phyloP scores from a whole-genome alignment of 768 basidiomycete species.

The Tricholoma saponaceum region DNA sequence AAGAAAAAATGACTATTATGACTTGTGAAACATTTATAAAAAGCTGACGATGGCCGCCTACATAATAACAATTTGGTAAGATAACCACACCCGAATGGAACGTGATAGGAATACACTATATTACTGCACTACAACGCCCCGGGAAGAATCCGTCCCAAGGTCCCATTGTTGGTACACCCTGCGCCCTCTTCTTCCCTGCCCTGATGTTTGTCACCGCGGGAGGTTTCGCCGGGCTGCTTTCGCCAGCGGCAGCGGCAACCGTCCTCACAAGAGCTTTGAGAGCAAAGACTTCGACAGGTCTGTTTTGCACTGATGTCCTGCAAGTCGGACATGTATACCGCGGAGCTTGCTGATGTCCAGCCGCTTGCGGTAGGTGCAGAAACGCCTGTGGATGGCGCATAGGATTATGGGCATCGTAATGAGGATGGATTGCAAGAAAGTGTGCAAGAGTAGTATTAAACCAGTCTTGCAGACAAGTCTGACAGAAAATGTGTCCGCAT shows the following conservation, averaged over 20 bases:
- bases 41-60: neutral
- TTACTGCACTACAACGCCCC: neutral
- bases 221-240: conserved; percentile 36
- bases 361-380: conserved; percentile 22
- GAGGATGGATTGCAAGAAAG: conserved; percentile 45
- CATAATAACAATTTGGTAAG: neutral
- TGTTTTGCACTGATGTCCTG: conserved; percentile 41
- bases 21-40: neutral
- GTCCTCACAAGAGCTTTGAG: conserved; percentile 54
- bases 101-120: neutral
- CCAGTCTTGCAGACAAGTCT: conserved; percentile 56
- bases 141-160: conserved; percentile 51
- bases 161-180: conserved; percentile 10
- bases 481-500: conserved; percentile 73
- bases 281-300: conserved; percentile 57
- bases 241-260: conserved; percentile 46
- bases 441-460: conserved; percentile 43
- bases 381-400: conserved; percentile 13
- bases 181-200: conserved; percentile 18
- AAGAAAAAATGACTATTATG: conserved; percentile 34
- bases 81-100: neutral
- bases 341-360: conserved; percentile 23
- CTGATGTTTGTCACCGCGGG: conserved; percentile 4
- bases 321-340: conserved; percentile 69
- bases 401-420: conserved; percentile 29